A percentile compares a stretch with the other conserved stretches of the same genome.
Evolutionary conservation across 305 asterid species (phyloP).

Genomic region (Fraxinus velutina): DNA sequence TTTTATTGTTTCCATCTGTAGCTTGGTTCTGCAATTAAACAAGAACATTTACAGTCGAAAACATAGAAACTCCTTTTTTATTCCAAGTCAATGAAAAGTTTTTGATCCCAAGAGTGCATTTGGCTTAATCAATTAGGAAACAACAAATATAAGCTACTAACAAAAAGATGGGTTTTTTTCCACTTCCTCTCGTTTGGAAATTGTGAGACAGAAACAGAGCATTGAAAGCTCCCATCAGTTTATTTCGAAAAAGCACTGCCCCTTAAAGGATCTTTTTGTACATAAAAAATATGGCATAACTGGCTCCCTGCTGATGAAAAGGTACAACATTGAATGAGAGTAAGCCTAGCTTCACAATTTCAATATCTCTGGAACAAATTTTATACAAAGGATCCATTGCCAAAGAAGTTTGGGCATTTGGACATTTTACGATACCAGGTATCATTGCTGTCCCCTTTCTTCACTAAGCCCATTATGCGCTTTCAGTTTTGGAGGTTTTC

Average conservation of each 20-base stretch:
- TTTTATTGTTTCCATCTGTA: slow-evolving; percentile 50
- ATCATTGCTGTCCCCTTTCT: not conserved
- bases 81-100: not conserved
- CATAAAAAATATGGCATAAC: not conserved
- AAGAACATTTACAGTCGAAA: not conserved
- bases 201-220: not conserved
- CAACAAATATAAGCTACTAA: not conserved
- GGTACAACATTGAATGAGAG: not conserved
- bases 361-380: not conserved
- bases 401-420: not conserved
- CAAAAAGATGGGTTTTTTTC: not conserved
- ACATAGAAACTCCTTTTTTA: not conserved
- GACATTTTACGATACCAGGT: not conserved
- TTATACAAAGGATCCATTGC: not conserved
- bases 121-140: not conserved
- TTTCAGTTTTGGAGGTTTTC: not conserved
- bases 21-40: slow-evolving; percentile 49
- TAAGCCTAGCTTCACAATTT: not conserved
- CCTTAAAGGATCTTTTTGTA: not conserved
- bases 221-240: not conserved
- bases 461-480: not conserved
- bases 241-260: not conserved
- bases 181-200: not conserved
- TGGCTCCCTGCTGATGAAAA: not conserved
- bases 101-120: not conserved